Percentiles rank a stretch among this genome's conserved stretches.
Evolutionary conservation across 1,284 basidiomycete species (phyloP).

Genomic region (Irpex sp.): DNA sequence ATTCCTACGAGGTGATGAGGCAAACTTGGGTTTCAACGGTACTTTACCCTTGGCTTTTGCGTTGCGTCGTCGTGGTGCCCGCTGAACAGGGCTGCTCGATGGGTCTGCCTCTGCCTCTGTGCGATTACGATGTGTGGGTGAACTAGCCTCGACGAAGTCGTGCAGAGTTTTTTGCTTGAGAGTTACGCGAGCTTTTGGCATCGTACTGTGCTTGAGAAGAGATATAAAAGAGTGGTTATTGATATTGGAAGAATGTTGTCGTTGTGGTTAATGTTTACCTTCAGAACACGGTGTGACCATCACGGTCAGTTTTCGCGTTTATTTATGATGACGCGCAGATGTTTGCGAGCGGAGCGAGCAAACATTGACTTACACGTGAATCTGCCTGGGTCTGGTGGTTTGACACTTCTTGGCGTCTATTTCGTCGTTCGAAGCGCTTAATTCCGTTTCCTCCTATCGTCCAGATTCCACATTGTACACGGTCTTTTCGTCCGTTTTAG

Average conservation of each 20-base stretch:
- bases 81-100: not conserved
- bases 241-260: not conserved
- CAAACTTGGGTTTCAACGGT: not conserved
- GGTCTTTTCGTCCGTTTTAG: no score
- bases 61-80: not conserved
- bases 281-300: no score
- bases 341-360: no score
- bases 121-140: slow-evolving; percentile 5
- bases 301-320: no score
- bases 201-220: slow-evolving; percentile 8
- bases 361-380: no score
- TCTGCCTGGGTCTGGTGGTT: no score
- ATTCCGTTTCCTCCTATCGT: no score
- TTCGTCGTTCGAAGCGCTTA: no score
- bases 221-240: slow-evolving; percentile 13
- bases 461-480: no score
- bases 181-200: slow-evolving; percentile 13
- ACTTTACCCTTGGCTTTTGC: not conserved
- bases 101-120: not conserved
- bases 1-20: not conserved
- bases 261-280: no score
- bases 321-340: no score
- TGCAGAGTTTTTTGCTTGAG: slow-evolving; percentile 31
- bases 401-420: no score
- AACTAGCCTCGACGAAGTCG: slow-evolving; percentile 23